Conservation (phyloP, 164 flowering plant species). For the Chloranthus sessilifolius region DNA sequence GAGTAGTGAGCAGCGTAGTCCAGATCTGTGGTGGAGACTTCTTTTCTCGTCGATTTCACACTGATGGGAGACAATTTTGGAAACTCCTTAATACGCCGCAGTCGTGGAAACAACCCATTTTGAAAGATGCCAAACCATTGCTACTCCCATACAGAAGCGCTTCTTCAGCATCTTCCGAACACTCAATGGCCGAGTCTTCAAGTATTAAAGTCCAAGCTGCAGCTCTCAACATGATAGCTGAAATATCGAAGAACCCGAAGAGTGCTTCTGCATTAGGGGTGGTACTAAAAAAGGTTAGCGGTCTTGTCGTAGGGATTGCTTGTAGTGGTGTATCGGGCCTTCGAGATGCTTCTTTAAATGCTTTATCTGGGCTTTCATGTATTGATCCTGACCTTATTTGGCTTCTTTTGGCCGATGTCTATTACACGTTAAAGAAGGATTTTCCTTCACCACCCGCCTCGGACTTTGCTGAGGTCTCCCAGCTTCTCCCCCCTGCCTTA, state of each 20-base stretch:
- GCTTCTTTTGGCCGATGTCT: slow-evolving; percentile 92
- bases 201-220: slow-evolving; percentile 75
- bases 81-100: slow-evolving; percentile 64
- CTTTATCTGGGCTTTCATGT: slow-evolving; percentile 61
- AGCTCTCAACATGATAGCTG: slow-evolving; percentile 79
- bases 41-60: slow-evolving; percentile 80
- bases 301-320: slow-evolving; percentile 81
- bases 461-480: slow-evolving; percentile 46
- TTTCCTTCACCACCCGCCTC: slow-evolving; percentile 47
- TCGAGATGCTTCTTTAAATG: slow-evolving; percentile 58
- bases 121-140: slow-evolving; percentile 37
- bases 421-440: slow-evolving; percentile 53
- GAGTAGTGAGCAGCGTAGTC: slow-evolving; percentile 49
- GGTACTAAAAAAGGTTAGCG: slow-evolving; percentile 78
- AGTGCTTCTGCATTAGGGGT: slow-evolving; percentile 70
- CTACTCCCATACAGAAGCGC: slow-evolving; percentile 74
- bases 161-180: slow-evolving; percentile 31
- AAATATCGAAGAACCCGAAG: slow-evolving; percentile 52
- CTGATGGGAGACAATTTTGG: slow-evolving; percentile 86
- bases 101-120: slow-evolving; percentile 37
- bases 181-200: slow-evolving; percentile 58
- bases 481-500: slow-evolving; percentile 50
- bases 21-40: slow-evolving; percentile 89
- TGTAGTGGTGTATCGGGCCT: slow-evolving; percentile 70
- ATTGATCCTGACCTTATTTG: slow-evolving; percentile 91